phyloP scores from a whole-genome alignment of 345 rosid genomes.

The Iberis pinnata region DNA sequence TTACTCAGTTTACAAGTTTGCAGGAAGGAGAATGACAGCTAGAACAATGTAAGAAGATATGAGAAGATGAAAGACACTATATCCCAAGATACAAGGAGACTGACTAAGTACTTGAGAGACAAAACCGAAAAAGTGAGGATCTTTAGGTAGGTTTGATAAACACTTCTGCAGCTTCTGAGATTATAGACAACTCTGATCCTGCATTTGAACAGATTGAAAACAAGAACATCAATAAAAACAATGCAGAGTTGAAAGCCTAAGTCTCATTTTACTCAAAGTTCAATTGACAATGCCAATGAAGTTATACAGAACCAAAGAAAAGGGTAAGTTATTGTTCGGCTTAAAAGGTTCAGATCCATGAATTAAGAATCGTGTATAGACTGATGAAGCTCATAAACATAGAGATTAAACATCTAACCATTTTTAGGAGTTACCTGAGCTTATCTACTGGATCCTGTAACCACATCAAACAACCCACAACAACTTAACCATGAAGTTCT shows the following conservation, averaged over 20 bases:
- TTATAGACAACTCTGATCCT: neutral
- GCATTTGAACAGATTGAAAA: neutral
- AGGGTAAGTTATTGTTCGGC: neutral
- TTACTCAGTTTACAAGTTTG: too few species aligned
- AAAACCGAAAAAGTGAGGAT: neutral
- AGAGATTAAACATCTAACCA: too few species aligned
- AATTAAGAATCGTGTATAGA: too few species aligned
- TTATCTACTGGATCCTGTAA: conserved; percentile 54
- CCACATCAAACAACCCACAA: conserved; percentile 77
- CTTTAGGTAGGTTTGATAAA: conserved; percentile 8
- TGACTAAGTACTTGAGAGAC: neutral
- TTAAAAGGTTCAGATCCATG: too few species aligned
- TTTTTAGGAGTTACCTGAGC: conserved; percentile 36
- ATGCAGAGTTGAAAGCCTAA: neutral
- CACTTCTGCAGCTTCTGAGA: conserved; percentile 9
- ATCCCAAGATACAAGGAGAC: too few species aligned
- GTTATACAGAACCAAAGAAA: neutral
- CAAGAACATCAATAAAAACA: conserved; percentile 4
- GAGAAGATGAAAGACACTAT: too few species aligned
- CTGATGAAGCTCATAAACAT: too few species aligned
- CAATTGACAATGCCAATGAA: too few species aligned
- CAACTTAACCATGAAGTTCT: conserved; percentile 67
- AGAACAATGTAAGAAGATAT: too few species aligned
- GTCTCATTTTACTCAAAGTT: neutral
- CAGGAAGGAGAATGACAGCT: too few species aligned